Conservation (phyloP, 805 yeast species). For the Saccharomycopsis capsularis region DNA sequence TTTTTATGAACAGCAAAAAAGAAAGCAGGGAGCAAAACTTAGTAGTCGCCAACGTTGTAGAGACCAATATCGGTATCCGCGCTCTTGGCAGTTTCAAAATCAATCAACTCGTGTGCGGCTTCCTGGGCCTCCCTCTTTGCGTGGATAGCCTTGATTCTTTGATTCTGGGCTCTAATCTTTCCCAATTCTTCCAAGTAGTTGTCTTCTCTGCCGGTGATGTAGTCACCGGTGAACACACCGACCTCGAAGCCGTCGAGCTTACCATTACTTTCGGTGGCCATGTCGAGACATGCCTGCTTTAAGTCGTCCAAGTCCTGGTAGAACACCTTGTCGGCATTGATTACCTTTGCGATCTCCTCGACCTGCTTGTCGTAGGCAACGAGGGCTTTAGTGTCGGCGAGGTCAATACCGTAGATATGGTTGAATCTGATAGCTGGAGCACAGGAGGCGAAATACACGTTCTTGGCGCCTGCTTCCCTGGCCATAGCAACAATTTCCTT, state of each 20-base stretch:
- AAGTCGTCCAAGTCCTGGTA: constrained; percentile 83
- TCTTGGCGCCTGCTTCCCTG: constrained; percentile 94
- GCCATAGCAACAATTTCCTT: constrained; percentile 97
- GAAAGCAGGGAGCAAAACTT: constrained; percentile 1
- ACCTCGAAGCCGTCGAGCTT: constrained; percentile 69
- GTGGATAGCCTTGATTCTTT: constrained; percentile 42
- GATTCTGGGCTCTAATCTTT: constrained; percentile 72
- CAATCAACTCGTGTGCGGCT: constrained; percentile 34
- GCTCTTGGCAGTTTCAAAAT: constrained; percentile 6
- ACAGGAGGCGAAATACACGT: constrained; percentile 93
- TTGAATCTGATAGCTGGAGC: constrained; percentile 97
- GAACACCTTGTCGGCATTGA: constrained; percentile 88
- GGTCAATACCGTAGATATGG: constrained; percentile 95
- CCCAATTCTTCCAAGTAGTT: constrained; percentile 77
- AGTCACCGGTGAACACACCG: constrained; percentile 93
- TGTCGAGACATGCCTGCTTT: constrained; percentile 56
- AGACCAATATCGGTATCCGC: constrained; percentile 44
- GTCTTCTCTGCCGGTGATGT: constrained; percentile 90
- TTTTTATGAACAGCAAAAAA: not conserved
- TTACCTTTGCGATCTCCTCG: constrained; percentile 63
- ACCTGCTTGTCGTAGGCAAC: constrained; percentile 80
- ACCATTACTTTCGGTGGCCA: constrained; percentile 32
- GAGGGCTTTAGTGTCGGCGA: constrained; percentile 89
- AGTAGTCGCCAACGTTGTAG: constrained; percentile 51
- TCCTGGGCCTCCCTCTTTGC: constrained; percentile 35